Evolutionary conservation across 257 asterid genomes (phyloP).

Genomic region (Solanum sparsipilum): DNA sequence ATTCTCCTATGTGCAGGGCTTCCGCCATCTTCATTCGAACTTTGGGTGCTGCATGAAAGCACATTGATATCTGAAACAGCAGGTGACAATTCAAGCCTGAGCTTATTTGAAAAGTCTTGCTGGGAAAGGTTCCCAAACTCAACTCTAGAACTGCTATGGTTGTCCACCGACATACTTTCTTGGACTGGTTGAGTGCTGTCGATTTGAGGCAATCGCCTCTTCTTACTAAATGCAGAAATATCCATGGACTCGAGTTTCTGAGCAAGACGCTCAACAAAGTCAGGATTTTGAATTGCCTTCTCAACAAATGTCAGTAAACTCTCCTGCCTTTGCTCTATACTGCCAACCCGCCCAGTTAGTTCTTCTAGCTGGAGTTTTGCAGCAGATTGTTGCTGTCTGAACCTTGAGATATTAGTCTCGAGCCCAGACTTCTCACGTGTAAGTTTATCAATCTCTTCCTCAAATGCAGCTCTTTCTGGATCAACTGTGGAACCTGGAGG

Average conservation of each 20-base stretch:
- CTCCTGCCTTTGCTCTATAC: slow-evolving; percentile 72
- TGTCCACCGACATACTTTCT: slow-evolving; percentile 36
- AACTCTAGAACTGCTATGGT: slow-evolving; percentile 40
- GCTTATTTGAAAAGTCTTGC: slow-evolving; percentile 56
- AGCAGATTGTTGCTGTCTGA: slow-evolving; percentile 53
- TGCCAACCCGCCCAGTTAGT: slow-evolving; percentile 40
- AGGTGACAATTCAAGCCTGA: slow-evolving; percentile 67
- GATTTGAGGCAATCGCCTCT: slow-evolving; percentile 67
- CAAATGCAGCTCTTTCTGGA: slow-evolving; percentile 69
- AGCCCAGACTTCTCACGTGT: slow-evolving; percentile 61
- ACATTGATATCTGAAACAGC: slow-evolving; percentile 63
- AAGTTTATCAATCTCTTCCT: slow-evolving; percentile 85
- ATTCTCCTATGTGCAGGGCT: slow-evolving; percentile 33
- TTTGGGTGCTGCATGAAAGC: slow-evolving; percentile 70
- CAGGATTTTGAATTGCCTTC: slow-evolving; percentile 54
- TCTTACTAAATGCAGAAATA: slow-evolving; percentile 66
- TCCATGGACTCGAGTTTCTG: slow-evolving; percentile 80
- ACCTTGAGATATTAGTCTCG: slow-evolving; percentile 34
- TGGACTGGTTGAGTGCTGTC: slow-evolving; percentile 33
- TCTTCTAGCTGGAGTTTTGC: slow-evolving; percentile 52
- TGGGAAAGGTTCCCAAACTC: slow-evolving; percentile 32
- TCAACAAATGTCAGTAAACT: slow-evolving; percentile 41
- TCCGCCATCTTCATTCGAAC: slow-evolving; percentile 68
- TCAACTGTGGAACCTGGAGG: slow-evolving; percentile 63
- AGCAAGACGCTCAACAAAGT: slow-evolving; percentile 51